These are phyloP conservation scores for Aspergillus novoparasiticus DNA, from an alignment of 2,329 filamentous ascomycete species.

Conservation along the genomic window DNA sequence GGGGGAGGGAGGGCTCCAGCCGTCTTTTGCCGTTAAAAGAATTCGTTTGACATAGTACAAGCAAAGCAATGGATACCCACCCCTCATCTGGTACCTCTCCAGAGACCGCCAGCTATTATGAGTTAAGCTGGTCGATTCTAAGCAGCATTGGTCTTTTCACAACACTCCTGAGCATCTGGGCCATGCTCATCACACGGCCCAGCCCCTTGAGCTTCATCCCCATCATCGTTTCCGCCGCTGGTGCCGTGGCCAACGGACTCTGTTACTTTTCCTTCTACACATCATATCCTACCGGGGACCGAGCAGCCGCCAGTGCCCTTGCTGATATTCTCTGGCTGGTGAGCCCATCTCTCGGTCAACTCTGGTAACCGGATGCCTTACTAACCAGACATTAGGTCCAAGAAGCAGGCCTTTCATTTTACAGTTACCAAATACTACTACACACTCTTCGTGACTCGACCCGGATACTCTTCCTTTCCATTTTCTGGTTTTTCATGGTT, in stretches of 20 bases:
- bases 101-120: conserved; percentile 6
- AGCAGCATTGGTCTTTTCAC: conserved; percentile 18
- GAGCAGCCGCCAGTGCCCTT: conserved; percentile 8
- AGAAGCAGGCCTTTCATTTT: conserved; percentile 16
- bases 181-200: conserved; percentile 11
- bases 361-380: not conserved
- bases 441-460: conserved; percentile 8
- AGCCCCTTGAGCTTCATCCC: conserved; percentile 14
- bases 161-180: conserved; percentile 10
- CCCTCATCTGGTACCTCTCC: not conserved
- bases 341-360: not conserved
- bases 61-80: not conserved
- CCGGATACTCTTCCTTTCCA: conserved; percentile 6
- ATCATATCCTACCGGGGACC: not conserved
- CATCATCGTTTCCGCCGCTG: conserved; percentile 11
- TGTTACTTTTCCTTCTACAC: conserved; percentile 18
- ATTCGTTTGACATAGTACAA: not conserved
- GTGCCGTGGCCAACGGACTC: conserved; percentile 15
- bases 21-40: not conserved
- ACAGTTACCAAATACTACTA: conserved; percentile 16
- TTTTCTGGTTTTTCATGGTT: conserved; percentile 17
- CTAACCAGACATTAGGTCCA: conserved; percentile 11
- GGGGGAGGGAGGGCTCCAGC: not conserved
- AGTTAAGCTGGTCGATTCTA: conserved; percentile 16
- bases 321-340: conserved; percentile 19